phyloP scores from a whole-genome alignment of 2,329 filamentous ascomycete genomes.

The Xylariaceae sp. region DNA sequence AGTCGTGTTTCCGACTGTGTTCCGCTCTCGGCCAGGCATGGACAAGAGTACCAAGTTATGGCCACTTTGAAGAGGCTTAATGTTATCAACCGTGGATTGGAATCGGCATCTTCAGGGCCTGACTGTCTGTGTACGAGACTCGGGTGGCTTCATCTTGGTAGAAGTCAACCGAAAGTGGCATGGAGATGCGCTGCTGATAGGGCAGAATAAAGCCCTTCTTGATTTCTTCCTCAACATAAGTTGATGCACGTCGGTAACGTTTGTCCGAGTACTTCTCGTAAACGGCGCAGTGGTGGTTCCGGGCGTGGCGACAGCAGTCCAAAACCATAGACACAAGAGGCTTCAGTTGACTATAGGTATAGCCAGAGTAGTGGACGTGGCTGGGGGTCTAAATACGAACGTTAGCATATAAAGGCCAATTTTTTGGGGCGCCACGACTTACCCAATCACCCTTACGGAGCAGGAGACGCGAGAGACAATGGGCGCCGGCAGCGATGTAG shows the following conservation, averaged over 20 bases:
- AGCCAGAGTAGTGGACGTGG: constrained; percentile 90
- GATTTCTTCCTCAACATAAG: constrained; percentile 74
- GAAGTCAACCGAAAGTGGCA: constrained; percentile 9
- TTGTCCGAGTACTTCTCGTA: constrained; percentile 90
- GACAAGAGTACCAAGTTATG: too few species aligned
- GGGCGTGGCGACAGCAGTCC: constrained; percentile 80
- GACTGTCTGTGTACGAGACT: constrained; percentile 6
- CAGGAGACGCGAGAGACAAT: constrained; percentile 86
- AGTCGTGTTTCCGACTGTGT: too few species aligned
- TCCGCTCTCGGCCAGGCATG: too few species aligned
- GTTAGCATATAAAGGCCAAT: constrained; percentile 30
- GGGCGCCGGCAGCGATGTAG: constrained; percentile 85
- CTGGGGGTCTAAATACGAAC: constrained; percentile 59
- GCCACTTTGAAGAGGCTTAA: too few species aligned
- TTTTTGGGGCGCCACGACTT: constrained; percentile 37
- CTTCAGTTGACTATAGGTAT: constrained; percentile 80
- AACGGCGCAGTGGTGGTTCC: constrained; percentile 78
- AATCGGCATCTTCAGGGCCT: constrained; percentile 25
- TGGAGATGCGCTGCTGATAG: constrained; percentile 25
- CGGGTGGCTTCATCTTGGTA: constrained; percentile 13
- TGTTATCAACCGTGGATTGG: constrained; percentile 18
- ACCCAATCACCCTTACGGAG: constrained; percentile 92
- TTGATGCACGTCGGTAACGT: constrained; percentile 79
- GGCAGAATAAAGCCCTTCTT: constrained; percentile 54
- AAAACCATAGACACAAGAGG: constrained; percentile 73